Conservation (phyloP, 164 flowering plant genomes). For the Tinospora cordifolia region DNA sequence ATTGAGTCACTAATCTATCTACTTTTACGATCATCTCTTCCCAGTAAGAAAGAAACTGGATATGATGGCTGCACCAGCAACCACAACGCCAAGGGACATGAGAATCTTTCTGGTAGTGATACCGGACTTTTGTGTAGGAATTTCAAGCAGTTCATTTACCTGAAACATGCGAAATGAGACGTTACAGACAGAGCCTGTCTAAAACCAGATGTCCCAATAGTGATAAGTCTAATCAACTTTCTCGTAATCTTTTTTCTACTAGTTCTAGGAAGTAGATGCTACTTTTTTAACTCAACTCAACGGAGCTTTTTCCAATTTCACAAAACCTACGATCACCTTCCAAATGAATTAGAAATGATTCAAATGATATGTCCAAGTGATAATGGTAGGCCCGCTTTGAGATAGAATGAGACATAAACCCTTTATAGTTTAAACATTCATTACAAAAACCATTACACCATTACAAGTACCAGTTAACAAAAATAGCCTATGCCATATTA, state of each 20-base stretch:
- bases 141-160: conserved; percentile 54
- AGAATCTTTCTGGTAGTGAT: conserved; percentile 38
- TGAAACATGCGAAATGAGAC: conserved; percentile 16
- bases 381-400: no score
- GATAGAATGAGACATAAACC: no score
- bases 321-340: no score
- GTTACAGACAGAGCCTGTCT: not conserved
- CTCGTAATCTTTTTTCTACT: no score
- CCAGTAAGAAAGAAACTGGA: conserved; percentile 52
- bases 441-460: no score
- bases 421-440: no score
- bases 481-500: no score
- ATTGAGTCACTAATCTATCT: not conserved
- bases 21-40: conserved; percentile 32
- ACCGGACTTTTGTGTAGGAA: conserved; percentile 35
- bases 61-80: conserved; percentile 62
- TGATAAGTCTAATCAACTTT: not conserved
- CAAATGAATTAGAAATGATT: no score
- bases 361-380: no score
- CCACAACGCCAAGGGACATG: conserved; percentile 50
- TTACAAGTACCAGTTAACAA: no score
- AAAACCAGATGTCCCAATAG: not conserved
- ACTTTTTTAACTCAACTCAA: not conserved
- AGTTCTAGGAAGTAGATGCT: no score
- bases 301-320: not conserved